Percentiles rank a stretch among this genome's conserved stretches.
Evolutionary conservation across 2,329 filamentous ascomycete genomes (phyloP).

Genomic region (Diaporthe aspalathi): DNA sequence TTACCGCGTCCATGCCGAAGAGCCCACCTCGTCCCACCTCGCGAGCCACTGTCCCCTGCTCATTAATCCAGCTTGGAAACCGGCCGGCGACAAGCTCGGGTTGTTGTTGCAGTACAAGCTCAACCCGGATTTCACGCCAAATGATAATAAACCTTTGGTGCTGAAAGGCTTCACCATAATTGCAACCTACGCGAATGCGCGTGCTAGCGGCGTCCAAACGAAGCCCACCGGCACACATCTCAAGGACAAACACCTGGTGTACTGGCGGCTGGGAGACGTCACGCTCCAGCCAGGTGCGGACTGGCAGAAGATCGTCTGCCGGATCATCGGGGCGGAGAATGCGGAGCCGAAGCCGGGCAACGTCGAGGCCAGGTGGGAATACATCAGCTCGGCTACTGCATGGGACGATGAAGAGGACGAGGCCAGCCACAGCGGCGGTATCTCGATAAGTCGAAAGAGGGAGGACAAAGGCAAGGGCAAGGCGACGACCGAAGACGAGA

Average conservation of each 20-base stretch:
- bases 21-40: conserved; percentile 52
- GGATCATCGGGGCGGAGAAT: conserved; percentile 79
- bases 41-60: conserved; percentile 76
- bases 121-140: conserved; percentile 72
- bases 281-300: conserved; percentile 64
- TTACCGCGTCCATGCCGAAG: conserved; percentile 84
- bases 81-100: conserved; percentile 86
- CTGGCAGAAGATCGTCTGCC: conserved; percentile 82
- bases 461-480: conserved; percentile 64
- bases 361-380: conserved; percentile 87
- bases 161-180: conserved; percentile 80
- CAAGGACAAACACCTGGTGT: conserved; percentile 80
- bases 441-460: conserved; percentile 71
- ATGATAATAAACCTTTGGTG: conserved; percentile 54
- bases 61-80: conserved; percentile 82
- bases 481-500: conserved; percentile 54
- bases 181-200: conserved; percentile 75
- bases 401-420: conserved; percentile 51
- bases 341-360: conserved; percentile 77
- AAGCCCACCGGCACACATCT: conserved; percentile 84
- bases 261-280: conserved; percentile 84
- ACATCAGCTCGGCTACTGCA: conserved; percentile 46
- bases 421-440: conserved; percentile 61
- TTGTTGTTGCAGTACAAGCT: conserved; percentile 86
- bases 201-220: conserved; percentile 75